Percentiles rank a stretch among this genome's conserved stretches.
Evolutionary conservation across 495 filamentous ascomycete genomes (phyloP).

Genomic region (Penicillium riverlandense): DNA sequence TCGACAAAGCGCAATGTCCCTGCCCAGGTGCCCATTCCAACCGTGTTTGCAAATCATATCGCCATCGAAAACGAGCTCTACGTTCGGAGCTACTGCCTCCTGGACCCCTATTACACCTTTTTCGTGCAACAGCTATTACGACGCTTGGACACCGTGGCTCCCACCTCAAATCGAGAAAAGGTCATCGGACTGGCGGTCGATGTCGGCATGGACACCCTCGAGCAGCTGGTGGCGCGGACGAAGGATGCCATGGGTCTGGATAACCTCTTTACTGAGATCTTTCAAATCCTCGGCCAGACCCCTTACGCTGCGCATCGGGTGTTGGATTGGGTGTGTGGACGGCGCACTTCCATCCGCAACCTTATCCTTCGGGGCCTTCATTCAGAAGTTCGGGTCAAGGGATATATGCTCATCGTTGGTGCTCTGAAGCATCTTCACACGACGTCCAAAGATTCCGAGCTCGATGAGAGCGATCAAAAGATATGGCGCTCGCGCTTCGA

Average conservation of each 20-base stretch:
- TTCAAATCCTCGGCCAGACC: slow-evolving; percentile 38
- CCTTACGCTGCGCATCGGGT: slow-evolving; percentile 29
- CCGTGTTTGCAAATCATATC: slow-evolving; percentile 52
- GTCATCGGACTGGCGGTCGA: slow-evolving; percentile 55
- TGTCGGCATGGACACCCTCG: slow-evolving; percentile 67
- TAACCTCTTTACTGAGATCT: slow-evolving; percentile 45
- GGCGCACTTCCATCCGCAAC: slow-evolving; percentile 52
- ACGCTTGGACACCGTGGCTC: slow-evolving; percentile 31
- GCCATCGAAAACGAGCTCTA: slow-evolving; percentile 63
- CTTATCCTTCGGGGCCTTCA: slow-evolving; percentile 61
- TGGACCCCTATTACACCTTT: slow-evolving; percentile 61
- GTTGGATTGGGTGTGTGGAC: slow-evolving; percentile 55
- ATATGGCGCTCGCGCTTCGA: slow-evolving; percentile 24
- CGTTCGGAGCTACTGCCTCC: slow-evolving; percentile 72
- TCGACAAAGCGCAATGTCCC: slow-evolving; percentile 32
- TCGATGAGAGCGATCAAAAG: slow-evolving; percentile 20
- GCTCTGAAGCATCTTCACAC: slow-evolving; percentile 42
- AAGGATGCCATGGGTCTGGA: slow-evolving; percentile 64
- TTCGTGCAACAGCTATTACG: slow-evolving; percentile 59
- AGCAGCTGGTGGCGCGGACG: slow-evolving; percentile 67
- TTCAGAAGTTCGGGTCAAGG: slow-evolving; percentile 50
- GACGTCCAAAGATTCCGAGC: slow-evolving; percentile 32
- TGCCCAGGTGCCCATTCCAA: slow-evolving; percentile 50
- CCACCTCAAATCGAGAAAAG: slow-evolving; percentile 39
- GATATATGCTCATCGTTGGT: slow-evolving; percentile 46